Conservation (phyloP, 768 basidiomycete species). For the Mycena maculata region DNA sequence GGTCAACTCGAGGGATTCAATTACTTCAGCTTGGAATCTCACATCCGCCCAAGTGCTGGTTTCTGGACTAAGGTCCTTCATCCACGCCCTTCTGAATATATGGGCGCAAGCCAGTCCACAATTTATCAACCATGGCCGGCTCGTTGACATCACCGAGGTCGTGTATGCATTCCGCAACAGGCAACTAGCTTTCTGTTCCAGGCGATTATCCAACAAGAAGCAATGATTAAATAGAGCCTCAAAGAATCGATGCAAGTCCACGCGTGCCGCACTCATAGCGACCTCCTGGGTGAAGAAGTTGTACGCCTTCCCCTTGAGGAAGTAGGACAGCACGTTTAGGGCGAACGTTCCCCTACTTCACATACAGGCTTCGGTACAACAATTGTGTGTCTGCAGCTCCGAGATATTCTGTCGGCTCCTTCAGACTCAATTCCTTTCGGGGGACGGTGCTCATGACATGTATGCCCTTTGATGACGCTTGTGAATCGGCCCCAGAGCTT, state of each 20-base stretch:
- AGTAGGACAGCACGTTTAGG: background rate
- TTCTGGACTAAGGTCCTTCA: background rate
- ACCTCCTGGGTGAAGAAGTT: background rate
- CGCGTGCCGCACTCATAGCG: background rate
- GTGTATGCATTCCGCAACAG: background rate
- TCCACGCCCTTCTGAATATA: background rate
- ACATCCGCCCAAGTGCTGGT: background rate
- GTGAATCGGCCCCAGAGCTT: background rate
- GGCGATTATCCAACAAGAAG: background rate
- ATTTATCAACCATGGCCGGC: background rate
- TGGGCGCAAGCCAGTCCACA: background rate
- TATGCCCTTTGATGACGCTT: background rate
- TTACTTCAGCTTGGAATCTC: background rate
- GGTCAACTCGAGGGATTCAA: background rate
- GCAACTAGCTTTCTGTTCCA: background rate
- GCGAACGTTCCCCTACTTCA: background rate
- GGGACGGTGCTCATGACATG: background rate
- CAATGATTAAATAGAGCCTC: background rate
- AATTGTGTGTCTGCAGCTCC: background rate
- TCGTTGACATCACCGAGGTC: background rate
- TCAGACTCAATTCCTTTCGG: background rate
- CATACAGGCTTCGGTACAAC: background rate
- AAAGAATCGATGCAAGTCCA: background rate
- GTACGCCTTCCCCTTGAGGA: background rate
- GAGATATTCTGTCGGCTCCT: background rate